Conservation (phyloP, 169 alveolate species). For the Neospora caninum region DNA sequence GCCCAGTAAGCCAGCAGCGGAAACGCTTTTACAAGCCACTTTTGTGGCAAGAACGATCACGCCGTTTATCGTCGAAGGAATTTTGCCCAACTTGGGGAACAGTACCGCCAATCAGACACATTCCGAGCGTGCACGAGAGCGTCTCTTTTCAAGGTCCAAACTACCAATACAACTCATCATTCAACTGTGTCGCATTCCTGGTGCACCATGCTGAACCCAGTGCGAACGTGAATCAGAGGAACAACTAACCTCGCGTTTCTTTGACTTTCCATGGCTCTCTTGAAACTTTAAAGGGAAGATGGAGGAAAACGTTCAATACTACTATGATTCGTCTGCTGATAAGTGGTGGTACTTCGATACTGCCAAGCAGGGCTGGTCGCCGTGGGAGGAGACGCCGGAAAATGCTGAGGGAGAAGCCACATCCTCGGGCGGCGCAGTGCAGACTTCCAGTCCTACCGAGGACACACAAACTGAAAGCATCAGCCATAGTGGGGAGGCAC, state of each 20-base stretch:
- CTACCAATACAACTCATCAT: too few species aligned
- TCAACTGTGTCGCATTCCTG: background rate
- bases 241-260: background rate
- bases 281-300: background rate
- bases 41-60: too few species aligned
- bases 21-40: too few species aligned
- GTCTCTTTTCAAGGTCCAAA: too few species aligned
- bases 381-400: background rate
- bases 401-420: background rate
- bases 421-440: background rate
- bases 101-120: too few species aligned
- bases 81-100: too few species aligned
- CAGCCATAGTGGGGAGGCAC: background rate
- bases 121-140: too few species aligned
- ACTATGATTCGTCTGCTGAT: constrained; percentile 45
- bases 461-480: background rate
- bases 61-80: too few species aligned
- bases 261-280: background rate
- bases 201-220: background rate
- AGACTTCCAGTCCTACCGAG: background rate
- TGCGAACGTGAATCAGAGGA: background rate
- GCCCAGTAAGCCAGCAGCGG: too few species aligned
- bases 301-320: constrained; percentile 34
- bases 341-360: constrained; percentile 52
- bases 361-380: background rate